Evolutionary conservation across 1,284 basidiomycete species (phyloP).

Genomic region (Microbotryum intermedium): DNA sequence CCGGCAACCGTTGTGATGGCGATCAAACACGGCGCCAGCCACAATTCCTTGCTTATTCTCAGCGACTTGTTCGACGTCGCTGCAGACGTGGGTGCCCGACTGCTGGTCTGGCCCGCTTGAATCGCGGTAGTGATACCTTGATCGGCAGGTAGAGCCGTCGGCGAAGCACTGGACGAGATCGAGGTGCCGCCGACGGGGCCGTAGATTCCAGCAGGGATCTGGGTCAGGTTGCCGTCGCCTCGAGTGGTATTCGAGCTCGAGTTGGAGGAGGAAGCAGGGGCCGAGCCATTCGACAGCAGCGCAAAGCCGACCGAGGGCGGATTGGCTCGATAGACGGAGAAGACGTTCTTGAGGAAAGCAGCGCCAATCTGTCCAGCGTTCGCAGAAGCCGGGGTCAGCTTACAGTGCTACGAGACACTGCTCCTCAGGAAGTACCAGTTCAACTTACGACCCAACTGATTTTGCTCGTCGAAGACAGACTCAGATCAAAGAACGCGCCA

Average conservation of each 20-base stretch:
- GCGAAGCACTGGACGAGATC: not conserved
- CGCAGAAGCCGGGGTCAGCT: not conserved
- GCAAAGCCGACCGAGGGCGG: conserved; percentile 46
- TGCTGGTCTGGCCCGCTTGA: conserved; percentile 18
- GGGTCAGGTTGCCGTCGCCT: conserved; percentile 8
- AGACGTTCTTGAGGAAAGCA: conserved; percentile 38
- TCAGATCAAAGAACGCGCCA: conserved; percentile 35
- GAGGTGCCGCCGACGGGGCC: conserved; percentile 15
- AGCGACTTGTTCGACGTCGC: not conserved
- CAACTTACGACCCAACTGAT: conserved; percentile 44
- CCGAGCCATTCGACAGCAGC: conserved; percentile 31
- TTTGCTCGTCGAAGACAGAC: conserved; percentile 42
- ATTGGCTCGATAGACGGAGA: conserved; percentile 43
- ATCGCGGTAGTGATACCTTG: conserved; percentile 26
- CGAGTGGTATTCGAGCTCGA: conserved; percentile 4
- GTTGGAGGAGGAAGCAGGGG: not conserved
- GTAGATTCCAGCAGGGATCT: conserved; percentile 19
- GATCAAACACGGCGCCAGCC: too few species aligned
- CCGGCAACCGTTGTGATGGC: too few species aligned
- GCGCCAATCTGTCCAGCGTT: conserved; percentile 29
- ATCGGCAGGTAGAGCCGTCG: conserved; percentile 5
- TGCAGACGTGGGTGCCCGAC: not conserved
- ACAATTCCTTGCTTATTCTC: too few species aligned
- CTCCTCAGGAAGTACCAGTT: not conserved
- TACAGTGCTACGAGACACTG: too few species aligned